Base-by-base conservation (phyloP, 176 grass and related monocot species). In the Tillandsia fasciculata region DNA sequence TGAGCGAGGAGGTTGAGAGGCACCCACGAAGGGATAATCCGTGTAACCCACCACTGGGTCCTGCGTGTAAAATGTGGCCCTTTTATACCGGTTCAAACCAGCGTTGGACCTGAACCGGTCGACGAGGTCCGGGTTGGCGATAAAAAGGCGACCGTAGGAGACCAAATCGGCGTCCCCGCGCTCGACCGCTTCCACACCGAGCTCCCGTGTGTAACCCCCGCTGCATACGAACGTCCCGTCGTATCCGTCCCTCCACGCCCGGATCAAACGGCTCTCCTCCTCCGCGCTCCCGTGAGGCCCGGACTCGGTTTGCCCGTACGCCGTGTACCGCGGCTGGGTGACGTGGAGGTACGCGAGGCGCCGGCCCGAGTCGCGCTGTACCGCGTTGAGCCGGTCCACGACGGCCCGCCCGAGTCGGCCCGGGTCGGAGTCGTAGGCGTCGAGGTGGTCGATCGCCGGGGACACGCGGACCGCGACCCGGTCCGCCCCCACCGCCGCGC, bases 21-120 rank as follows among this genome's bases (percentile, higher is more conserved):
- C 33, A 51, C 67, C 51, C 23, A 99, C 74, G 77, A 87, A 88
- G 10, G 94, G 82, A 65, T 99, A 99, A 74, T 99, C 89, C 0
- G 94, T 93, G 84, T 93, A 99, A 11, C 94, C 94, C 2, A 99
- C 94, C 26, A 99, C 80, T 0, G 83, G 89, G 23, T 93, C 84
- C 14, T 74, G 56, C 0, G 94, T 97, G 83, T 97, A 97, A 80
- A 97, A 97, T n/a, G 94, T 97, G 66, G 83, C 86, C 51, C 94
- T 67, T 53, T 75, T 74, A 69, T 97, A 97, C 71, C 64, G 78
- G 69, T 58, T 90, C 7, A 97, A 84, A 53, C 33, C 64, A 27
- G 77, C 82, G 70, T 82, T 70, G 47, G 76, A 58, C 84, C 61
- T 78, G 64, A 92, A 85, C 54, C 93, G 76, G 73, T 90, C 86